Percentiles rank a stretch among this genome's conserved stretches.
phyloP scores from a whole-genome alignment of 2,329 filamentous ascomycete species.

The Akanthomyces muscarius region DNA sequence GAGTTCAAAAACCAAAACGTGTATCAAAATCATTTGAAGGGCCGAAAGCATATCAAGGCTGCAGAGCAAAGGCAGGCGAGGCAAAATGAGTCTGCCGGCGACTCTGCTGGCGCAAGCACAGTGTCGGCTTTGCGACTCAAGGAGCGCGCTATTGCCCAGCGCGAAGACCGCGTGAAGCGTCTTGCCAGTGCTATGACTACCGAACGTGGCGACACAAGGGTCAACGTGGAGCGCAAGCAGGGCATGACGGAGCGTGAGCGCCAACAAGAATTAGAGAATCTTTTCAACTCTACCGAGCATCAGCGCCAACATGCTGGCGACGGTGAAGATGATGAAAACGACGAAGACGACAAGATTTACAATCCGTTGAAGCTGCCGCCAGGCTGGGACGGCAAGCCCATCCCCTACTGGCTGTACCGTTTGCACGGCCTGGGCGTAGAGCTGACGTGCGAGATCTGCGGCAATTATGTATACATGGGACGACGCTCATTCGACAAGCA shows the following conservation, averaged over 20 bases:
- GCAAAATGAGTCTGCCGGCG: constrained; percentile 35
- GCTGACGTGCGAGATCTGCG: constrained; percentile 93
- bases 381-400: constrained; percentile 98
- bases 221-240: constrained; percentile 93
- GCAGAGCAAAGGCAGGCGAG: constrained; percentile 60
- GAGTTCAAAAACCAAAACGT: constrained; percentile 95
- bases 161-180: constrained; percentile 78
- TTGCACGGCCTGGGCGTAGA: constrained; percentile 93
- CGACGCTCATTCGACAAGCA: constrained; percentile 96
- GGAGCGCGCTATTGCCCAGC: constrained; percentile 84
- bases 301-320: constrained; percentile 41
- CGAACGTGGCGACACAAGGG: constrained; percentile 81
- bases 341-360: constrained; percentile 86
- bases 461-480: constrained; percentile 99
- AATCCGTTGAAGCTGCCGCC: constrained; percentile 94
- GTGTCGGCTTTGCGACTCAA: constrained; percentile 60
- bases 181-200: constrained; percentile 79
- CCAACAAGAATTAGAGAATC: constrained; percentile 85
- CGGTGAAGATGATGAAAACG: constrained; percentile 66
- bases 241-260: constrained; percentile 97
- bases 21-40: constrained; percentile 81
- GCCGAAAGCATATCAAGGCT: constrained; percentile 89
- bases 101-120: constrained; percentile 24
- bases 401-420: constrained; percentile 98
- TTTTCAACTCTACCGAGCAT: constrained; percentile 51